Evolutionary conservation across 2,329 filamentous ascomycete genomes (phyloP).

Genomic region (Chaetothyriales sp.): DNA sequence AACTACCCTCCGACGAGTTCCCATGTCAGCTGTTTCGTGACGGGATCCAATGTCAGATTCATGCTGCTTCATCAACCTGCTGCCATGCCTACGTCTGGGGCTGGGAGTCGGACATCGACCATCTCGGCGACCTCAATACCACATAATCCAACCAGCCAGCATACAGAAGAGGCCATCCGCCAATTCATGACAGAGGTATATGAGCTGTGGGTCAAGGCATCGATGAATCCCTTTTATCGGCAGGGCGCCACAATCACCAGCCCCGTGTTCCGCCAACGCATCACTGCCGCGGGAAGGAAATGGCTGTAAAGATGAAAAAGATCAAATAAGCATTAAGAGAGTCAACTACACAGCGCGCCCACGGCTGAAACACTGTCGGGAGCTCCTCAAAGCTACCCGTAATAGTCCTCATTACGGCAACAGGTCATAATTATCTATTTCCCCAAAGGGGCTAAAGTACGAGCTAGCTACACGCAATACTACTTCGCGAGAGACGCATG

Average conservation of each 20-base stretch:
- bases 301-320: slow-evolving; percentile 50
- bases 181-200: slow-evolving; percentile 94
- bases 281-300: slow-evolving; percentile 81
- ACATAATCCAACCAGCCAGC: slow-evolving; percentile 72
- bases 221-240: slow-evolving; percentile 93
- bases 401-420: too few species aligned
- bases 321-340: not conserved
- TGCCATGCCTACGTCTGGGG: slow-evolving; percentile 26
- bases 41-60: slow-evolving; percentile 83
- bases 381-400: too few species aligned
- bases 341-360: not conserved
- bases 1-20: slow-evolving; percentile 74
- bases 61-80: slow-evolving; percentile 78
- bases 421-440: too few species aligned
- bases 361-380: too few species aligned
- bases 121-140: slow-evolving; percentile 53
- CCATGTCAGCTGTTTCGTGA: slow-evolving; percentile 89
- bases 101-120: slow-evolving; percentile 22
- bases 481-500: not conserved
- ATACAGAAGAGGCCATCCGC: slow-evolving; percentile 88
- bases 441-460: too few species aligned
- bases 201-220: slow-evolving; percentile 90
- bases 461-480: not conserved
- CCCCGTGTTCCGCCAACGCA: slow-evolving; percentile 68
- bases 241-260: slow-evolving; percentile 75